phyloP scores from a whole-genome alignment of 768 basidiomycete species.

The Termitomyces sp. region DNA sequence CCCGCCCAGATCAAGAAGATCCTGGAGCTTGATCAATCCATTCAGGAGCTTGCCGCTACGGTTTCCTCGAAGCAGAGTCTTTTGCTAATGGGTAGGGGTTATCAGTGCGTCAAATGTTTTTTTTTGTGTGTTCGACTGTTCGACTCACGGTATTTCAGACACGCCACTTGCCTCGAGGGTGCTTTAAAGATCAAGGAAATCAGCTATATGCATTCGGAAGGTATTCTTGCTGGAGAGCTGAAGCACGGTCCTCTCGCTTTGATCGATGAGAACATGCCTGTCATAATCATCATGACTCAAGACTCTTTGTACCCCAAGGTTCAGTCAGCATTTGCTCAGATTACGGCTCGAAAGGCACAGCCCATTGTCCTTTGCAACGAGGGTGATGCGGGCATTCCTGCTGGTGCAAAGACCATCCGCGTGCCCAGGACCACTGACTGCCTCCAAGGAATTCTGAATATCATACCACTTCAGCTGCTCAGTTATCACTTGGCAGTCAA shows the following conservation, averaged over 20 bases:
- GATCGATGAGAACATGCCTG: conserved; percentile 97
- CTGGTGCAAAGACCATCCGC: conserved; percentile 82
- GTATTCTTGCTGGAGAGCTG: conserved; percentile 96
- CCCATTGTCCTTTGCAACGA: conserved; percentile 96
- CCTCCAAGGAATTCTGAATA: conserved; percentile 93
- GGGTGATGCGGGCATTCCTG: conserved; percentile 75
- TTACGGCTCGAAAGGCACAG: conserved; percentile 95
- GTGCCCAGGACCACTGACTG: conserved; percentile 94
- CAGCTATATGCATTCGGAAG: conserved; percentile 86
- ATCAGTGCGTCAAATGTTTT: conserved; percentile 61
- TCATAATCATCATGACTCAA: conserved; percentile 99
- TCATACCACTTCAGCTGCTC: conserved; percentile 93
- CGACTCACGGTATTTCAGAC: conserved; percentile 34
- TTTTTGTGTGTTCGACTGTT: background rate
- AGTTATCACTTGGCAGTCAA: conserved; percentile 95
- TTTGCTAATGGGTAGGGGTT: conserved; percentile 96
- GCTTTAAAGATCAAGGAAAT: conserved; percentile 99
- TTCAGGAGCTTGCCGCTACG: conserved; percentile 83
- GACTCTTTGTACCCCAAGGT: conserved; percentile 99
- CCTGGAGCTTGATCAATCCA: conserved; percentile 68
- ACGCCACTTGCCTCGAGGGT: conserved; percentile 97
- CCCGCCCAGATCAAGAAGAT: conserved; percentile 87
- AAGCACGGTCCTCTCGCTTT: conserved; percentile 98
- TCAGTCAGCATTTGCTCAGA: conserved; percentile 93
- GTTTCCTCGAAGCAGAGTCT: conserved; percentile 82